phyloP scores from a whole-genome alignment of 176 grass and related monocot genomes.

The Aechmea fasciata region DNA sequence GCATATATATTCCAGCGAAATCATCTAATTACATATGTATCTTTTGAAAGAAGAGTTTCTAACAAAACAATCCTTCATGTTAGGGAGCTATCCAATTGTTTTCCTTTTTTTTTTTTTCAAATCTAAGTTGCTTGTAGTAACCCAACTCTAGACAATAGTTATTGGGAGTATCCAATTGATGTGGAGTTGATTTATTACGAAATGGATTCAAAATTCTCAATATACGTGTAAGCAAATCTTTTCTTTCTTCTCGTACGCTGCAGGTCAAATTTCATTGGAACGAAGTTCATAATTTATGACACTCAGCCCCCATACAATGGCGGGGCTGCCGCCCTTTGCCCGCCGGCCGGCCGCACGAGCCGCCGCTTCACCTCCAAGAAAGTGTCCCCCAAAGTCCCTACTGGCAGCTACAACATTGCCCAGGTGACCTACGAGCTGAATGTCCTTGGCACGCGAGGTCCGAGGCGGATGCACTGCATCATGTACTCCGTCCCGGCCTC shows the following conservation, averaged over 20 bases:
- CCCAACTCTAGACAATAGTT: no score
- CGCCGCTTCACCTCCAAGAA: conserved; percentile 75
- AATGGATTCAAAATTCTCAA: neutral
- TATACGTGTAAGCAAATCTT: neutral
- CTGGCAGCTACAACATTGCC: conserved; percentile 65
- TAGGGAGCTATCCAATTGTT: no score
- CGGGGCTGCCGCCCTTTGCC: conserved; percentile 24
- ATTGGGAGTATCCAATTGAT: no score
- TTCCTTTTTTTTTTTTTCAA: no score
- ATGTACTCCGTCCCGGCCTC: conserved; percentile 86
- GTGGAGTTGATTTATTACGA: neutral
- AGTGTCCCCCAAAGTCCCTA: conserved; percentile 80
- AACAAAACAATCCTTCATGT: no score
- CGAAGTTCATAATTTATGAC: conserved; percentile 89
- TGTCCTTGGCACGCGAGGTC: conserved; percentile 86
- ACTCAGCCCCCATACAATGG: conserved; percentile 63
- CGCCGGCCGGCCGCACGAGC: conserved; percentile 46
- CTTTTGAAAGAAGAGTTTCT: no score
- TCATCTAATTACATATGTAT: no score
- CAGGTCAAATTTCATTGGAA: conserved; percentile 98
- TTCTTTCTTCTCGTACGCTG: conserved; percentile 5
- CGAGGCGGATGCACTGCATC: conserved; percentile 82
- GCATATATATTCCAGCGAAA: no score
- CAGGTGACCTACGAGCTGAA: conserved; percentile 91
- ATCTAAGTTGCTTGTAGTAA: no score